These are phyloP conservation scores for Phytomonas francai DNA, from an alignment of 208 protist species.

Conservation along the genomic window DNA sequence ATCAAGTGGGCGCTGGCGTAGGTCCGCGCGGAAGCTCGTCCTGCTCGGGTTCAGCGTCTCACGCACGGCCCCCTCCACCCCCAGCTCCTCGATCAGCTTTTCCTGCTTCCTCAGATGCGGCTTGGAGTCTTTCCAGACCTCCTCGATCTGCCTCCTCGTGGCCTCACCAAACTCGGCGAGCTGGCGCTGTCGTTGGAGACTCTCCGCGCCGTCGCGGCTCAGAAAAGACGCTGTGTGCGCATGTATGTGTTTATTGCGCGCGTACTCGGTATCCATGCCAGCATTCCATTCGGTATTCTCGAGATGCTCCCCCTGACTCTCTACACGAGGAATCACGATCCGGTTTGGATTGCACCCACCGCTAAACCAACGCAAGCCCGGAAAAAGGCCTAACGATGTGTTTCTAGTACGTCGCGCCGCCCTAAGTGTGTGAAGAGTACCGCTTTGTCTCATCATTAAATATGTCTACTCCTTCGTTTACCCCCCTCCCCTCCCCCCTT, in stretches of 20 bases:
- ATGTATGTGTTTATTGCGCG: conserved; percentile 14
- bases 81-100: conserved; percentile 49
- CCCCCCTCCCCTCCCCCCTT: no score
- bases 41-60: conserved; percentile 58
- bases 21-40: conserved; percentile 55
- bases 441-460: no score
- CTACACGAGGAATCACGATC: conserved; percentile 52
- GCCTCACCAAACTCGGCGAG: conserved; percentile 29
- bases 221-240: conserved; percentile 30
- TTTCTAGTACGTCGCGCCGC: background rate
- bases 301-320: background rate
- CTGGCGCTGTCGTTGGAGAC: conserved; percentile 53
- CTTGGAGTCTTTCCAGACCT: conserved; percentile 64
- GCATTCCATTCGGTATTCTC: background rate
- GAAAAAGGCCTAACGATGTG: no score
- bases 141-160: conserved; percentile 20
- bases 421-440: no score
- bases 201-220: conserved; percentile 24
- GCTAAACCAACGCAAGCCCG: no score
- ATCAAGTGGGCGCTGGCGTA: conserved; percentile 72
- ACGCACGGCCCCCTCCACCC: conserved; percentile 73
- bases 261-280: conserved; percentile 22
- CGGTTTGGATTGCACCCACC: conserved; percentile 3
- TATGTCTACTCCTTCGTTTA: no score
- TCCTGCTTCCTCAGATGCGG: conserved; percentile 72